Evolutionary conservation across 2,329 filamentous ascomycete species (phyloP).

Genomic region (Metarhizium rileyi): DNA sequence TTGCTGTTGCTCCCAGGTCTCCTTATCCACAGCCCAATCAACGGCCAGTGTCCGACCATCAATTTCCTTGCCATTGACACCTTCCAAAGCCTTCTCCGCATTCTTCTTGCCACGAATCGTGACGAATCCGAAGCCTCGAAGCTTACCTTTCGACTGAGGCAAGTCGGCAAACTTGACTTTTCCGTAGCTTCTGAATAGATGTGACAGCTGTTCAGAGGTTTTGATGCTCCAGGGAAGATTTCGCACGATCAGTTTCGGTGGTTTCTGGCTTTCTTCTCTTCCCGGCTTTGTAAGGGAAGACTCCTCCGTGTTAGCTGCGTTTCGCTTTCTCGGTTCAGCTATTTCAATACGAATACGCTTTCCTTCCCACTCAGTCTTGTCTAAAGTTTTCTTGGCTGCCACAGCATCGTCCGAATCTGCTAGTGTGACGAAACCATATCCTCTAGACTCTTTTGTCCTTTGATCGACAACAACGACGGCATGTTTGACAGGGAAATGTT

Average conservation of each 20-base stretch:
- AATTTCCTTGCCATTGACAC: conserved; percentile 80
- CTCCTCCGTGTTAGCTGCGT: conserved; percentile 35
- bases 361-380: conserved; percentile 68
- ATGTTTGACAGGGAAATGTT: conserved; percentile 91
- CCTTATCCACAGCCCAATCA: conserved; percentile 93
- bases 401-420: conserved; percentile 86
- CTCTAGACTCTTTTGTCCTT: conserved; percentile 75
- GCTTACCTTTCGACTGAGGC: conserved; percentile 65
- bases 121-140: conserved; percentile 89
- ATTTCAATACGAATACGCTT: conserved; percentile 78
- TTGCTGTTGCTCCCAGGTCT: conserved; percentile 65
- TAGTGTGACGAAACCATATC: conserved; percentile 95
- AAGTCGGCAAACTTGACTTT: conserved; percentile 84
- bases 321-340: conserved; percentile 74
- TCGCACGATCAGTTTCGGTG: conserved; percentile 75
- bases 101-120: conserved; percentile 82
- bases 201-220: conserved; percentile 66
- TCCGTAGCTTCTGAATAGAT: conserved; percentile 77
- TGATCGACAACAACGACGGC: conserved; percentile 86
- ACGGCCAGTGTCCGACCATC: conserved; percentile 85
- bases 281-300: conserved; percentile 38
- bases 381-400: conserved; percentile 69
- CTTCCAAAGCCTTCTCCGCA: conserved; percentile 77
- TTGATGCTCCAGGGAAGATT: conserved; percentile 97
- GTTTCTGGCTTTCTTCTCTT: conserved; percentile 49